These are phyloP conservation scores for Lactarius deliciosus DNA, from an alignment of 768 basidiomycete species.

Conservation along the genomic window DNA sequence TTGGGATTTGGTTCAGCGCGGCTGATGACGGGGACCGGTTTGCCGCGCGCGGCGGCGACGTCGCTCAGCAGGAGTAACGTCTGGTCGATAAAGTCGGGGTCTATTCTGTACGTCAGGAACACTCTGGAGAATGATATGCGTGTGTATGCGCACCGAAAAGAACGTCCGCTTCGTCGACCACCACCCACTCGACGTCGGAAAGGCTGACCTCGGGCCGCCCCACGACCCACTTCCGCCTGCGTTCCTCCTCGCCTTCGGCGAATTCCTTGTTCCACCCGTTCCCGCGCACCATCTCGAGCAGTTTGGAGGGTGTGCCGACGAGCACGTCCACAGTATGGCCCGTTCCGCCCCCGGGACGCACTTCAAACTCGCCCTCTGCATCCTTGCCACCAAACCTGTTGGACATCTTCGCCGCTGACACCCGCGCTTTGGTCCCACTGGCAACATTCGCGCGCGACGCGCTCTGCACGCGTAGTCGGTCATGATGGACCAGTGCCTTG, in stretches of 20 bases:
- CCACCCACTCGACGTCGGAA: conserved; percentile 79
- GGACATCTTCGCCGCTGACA: conserved; percentile 53
- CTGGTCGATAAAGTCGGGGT: conserved; percentile 77
- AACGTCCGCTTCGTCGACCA: conserved; percentile 90
- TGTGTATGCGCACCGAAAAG: conserved; percentile 61
- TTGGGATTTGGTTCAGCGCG: neutral
- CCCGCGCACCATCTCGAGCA: conserved; percentile 58
- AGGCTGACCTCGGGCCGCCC: conserved; percentile 59
- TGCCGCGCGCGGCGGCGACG: conserved; percentile 62
- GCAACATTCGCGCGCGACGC: conserved; percentile 57
- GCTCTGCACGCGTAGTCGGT: conserved; percentile 76
- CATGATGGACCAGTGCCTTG: conserved; percentile 69
- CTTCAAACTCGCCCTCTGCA: conserved; percentile 29
- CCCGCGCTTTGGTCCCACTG: conserved; percentile 22
- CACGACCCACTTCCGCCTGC: conserved; percentile 43
- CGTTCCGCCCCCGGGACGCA: conserved; percentile 24
- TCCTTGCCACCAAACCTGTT: conserved; percentile 34
- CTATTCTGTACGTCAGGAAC: conserved; percentile 40
- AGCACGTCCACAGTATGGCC: conserved; percentile 51
- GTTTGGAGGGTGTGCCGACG: conserved; percentile 63
- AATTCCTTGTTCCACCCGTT: conserved; percentile 52
- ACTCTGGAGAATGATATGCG: neutral
- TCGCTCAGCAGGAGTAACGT: conserved; percentile 71
- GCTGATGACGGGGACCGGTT: conserved; percentile 37
- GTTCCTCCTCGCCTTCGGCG: conserved; percentile 32